phyloP scores from a whole-genome alignment of 2,329 filamentous ascomycete genomes.

The Daldinia eschscholtzii region DNA sequence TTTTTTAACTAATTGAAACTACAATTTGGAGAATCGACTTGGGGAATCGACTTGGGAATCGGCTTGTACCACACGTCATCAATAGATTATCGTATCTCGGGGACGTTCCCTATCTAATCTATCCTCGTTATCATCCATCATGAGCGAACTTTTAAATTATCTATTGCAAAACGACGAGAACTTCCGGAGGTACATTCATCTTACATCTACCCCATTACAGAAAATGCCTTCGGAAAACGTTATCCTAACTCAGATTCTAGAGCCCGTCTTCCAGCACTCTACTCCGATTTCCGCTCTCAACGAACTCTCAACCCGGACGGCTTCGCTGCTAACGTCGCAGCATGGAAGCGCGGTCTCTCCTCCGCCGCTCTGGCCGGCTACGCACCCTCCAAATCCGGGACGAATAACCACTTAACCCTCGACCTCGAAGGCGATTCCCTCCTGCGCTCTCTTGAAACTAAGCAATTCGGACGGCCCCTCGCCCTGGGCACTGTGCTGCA shows the following conservation, averaged over 20 bases:
- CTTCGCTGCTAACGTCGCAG: conserved; percentile 81
- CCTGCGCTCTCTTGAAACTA: conserved; percentile 76
- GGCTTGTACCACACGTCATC: conserved; percentile 8
- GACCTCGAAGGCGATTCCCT: conserved; percentile 70
- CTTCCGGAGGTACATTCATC: conserved; percentile 66
- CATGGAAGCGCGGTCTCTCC: conserved; percentile 83
- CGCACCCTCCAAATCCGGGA: conserved; percentile 58
- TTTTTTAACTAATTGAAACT: not conserved
- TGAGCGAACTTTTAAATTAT: conserved; percentile 78
- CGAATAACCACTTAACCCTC: conserved; percentile 65
- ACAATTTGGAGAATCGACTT: not conserved
- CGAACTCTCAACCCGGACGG: conserved; percentile 84
- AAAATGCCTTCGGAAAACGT: not conserved
- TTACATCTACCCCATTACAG: not conserved
- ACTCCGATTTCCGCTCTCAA: conserved; percentile 86
- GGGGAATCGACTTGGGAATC: not conserved
- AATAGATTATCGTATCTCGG: conserved; percentile 5
- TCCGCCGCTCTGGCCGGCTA: conserved; percentile 73
- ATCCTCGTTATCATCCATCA: conserved; percentile 49
- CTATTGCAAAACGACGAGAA: conserved; percentile 71
- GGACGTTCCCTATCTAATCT: conserved; percentile 12
- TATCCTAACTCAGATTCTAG: conserved; percentile 56
- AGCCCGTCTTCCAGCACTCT: conserved; percentile 84
- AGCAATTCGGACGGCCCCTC: conserved; percentile 83
- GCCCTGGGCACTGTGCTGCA: conserved; percentile 81